phyloP scores from a whole-genome alignment of 805 yeast species.

The Metschnikowia cubensis region DNA sequence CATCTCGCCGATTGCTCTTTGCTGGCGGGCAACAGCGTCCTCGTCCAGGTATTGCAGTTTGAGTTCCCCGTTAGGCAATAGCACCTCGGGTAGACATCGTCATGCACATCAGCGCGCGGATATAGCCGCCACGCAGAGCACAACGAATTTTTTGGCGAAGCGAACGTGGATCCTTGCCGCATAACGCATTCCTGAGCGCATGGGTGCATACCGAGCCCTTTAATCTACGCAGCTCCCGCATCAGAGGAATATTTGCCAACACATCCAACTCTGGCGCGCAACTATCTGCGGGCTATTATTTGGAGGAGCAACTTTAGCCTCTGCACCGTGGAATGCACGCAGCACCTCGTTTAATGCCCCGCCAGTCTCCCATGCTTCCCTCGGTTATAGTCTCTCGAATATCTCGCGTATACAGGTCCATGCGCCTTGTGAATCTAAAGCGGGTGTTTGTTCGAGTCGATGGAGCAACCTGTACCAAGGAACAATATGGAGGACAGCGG shows the following conservation, averaged over 20 bases:
- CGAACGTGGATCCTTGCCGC: background rate
- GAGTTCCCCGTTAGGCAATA: background rate
- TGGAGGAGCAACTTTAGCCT: background rate
- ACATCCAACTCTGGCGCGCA: background rate
- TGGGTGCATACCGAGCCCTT: background rate
- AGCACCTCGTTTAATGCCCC: background rate
- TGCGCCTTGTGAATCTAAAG: background rate
- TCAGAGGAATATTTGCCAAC: too few relatives aligned
- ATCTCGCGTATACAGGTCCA: constrained; percentile 3
- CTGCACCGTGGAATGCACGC: background rate
- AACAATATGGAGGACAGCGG: background rate
- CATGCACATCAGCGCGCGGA: background rate
- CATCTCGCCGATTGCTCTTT: background rate
- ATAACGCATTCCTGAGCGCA: background rate
- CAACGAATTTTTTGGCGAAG: background rate
- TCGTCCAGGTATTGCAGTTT: background rate
- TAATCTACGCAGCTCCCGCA: background rate
- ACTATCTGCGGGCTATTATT: background rate
- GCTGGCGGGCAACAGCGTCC: background rate
- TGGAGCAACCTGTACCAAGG: too few relatives aligned
- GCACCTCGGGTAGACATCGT: background rate
- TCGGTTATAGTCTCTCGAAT: constrained; percentile 2
- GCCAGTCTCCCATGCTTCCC: background rate
- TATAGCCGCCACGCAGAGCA: background rate
- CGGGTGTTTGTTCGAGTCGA: background rate